Evolutionary conservation across 2,329 filamentous ascomycete species (phyloP).

Genomic region (Grosmannia clavigera): DNA sequence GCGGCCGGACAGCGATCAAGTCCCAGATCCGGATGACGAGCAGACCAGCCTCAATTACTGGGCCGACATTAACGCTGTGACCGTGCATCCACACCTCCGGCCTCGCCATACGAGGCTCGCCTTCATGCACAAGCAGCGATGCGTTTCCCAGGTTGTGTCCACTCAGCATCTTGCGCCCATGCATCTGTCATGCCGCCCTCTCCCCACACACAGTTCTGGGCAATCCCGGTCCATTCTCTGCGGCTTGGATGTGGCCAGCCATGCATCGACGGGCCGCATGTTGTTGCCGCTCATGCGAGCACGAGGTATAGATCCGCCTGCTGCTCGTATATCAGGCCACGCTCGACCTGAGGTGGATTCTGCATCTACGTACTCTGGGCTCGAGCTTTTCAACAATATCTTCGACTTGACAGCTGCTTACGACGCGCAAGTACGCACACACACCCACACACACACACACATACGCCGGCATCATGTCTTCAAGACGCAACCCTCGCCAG

Average conservation of each 20-base stretch:
- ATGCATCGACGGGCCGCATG: neutral
- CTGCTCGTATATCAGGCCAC: neutral
- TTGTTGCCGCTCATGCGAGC: neutral
- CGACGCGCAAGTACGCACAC: neutral
- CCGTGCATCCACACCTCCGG: neutral
- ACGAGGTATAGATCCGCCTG: neutral
- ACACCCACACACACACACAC: neutral
- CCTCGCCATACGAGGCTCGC: neutral
- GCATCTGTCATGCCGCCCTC: neutral
- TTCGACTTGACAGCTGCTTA: too few species aligned
- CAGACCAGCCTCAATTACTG: neutral
- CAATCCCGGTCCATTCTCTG: neutral
- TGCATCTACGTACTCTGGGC: too few species aligned
- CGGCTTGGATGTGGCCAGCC: neutral
- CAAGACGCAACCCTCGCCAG: too few species aligned
- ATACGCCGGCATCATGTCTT: neutral
- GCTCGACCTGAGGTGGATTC: neutral
- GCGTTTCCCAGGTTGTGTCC: too few species aligned
- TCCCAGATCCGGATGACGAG: neutral
- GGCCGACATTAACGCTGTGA: neutral
- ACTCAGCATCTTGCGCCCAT: neutral
- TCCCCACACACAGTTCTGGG: neutral
- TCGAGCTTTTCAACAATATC: too few species aligned
- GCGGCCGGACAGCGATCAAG: neutral
- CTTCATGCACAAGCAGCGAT: neutral